Percentiles rank a stretch among this genome's conserved stretches.
Evolutionary conservation across 129 eudicot genomes (phyloP).

Genomic region (Deinandra increscens): DNA sequence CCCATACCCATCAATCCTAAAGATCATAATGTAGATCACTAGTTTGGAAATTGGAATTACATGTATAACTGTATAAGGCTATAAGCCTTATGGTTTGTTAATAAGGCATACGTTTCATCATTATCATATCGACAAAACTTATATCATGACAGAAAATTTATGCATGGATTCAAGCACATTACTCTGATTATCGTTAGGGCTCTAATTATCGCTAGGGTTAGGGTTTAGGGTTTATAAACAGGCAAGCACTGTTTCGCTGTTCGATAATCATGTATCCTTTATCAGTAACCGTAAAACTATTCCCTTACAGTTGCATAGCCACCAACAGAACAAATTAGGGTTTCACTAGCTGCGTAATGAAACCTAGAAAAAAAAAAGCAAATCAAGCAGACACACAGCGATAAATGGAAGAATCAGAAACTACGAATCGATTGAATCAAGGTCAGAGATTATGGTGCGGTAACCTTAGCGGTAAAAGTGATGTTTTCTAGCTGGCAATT

Average conservation of each 20-base stretch:
- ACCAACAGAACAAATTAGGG: background rate
- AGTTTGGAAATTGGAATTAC: background rate
- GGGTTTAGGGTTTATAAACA: conserved; percentile 1
- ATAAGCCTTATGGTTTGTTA: background rate
- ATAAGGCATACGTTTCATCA: background rate
- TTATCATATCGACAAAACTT: background rate
- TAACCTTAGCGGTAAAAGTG: conserved; percentile 80
- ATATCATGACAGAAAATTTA: background rate
- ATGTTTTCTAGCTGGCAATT: conserved; percentile 82
- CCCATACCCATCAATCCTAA: no score
- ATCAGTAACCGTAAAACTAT: no score
- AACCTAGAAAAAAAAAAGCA: background rate
- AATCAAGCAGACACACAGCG: background rate
- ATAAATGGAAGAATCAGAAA: background rate
- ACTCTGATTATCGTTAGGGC: background rate
- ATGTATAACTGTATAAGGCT: no score
- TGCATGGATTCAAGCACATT: background rate
- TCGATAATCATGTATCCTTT: no score
- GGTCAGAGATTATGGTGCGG: background rate
- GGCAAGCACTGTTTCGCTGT: background rate
- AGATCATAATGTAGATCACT: background rate
- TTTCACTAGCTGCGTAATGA: background rate
- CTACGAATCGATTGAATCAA: background rate
- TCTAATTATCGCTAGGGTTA: background rate
- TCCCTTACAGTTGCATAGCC: no score